Evolutionary conservation across 2,329 filamentous ascomycete species (phyloP).

Genomic region (Neoarthrinium moseri): DNA sequence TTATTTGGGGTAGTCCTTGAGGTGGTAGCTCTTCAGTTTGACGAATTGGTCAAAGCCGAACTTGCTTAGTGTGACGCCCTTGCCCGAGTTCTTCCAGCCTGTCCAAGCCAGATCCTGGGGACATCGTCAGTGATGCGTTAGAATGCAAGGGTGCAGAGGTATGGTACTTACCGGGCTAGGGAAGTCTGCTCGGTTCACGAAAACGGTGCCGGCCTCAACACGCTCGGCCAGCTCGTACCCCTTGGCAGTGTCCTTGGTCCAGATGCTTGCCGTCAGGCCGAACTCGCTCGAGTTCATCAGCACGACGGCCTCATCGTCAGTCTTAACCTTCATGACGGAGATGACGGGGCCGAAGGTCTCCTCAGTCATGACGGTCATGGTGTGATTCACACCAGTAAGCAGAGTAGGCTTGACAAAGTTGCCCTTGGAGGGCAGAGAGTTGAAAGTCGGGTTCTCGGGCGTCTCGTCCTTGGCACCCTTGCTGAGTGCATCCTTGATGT

Average conservation of each 20-base stretch:
- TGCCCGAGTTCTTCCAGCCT: constrained; percentile 96
- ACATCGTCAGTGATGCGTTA: constrained; percentile 20
- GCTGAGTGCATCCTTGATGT: constrained; percentile 77
- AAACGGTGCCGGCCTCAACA: constrained; percentile 91
- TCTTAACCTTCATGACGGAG: constrained; percentile 80
- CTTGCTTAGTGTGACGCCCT: constrained; percentile 82
- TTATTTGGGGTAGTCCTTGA: constrained; percentile 76
- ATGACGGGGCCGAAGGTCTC: constrained; percentile 96
- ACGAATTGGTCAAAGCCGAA: constrained; percentile 96
- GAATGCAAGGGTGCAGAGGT: constrained; percentile 12
- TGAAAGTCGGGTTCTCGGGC: constrained; percentile 77
- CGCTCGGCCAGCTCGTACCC: constrained; percentile 76
- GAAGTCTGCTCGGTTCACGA: constrained; percentile 92
- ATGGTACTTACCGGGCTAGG: constrained; percentile 74
- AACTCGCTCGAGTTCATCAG: constrained; percentile 96
- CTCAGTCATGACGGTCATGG: constrained; percentile 86
- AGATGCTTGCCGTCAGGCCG: constrained; percentile 93
- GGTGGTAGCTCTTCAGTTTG: constrained; percentile 92
- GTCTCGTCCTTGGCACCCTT: constrained; percentile 85
- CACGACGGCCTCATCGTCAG: constrained; percentile 75
- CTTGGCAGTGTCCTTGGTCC: constrained; percentile 81
- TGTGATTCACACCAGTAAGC: constrained; percentile 74
- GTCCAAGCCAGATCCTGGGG: constrained; percentile 87
- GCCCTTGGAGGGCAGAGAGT: constrained; percentile 68
- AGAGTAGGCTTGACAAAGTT: constrained; percentile 90